A percentile compares a stretch with the other conserved stretches of the same genome.
These are phyloP conservation scores for Fraxinus platypoda DNA, from an alignment of 305 asterid genomes.

Conservation along the genomic window DNA sequence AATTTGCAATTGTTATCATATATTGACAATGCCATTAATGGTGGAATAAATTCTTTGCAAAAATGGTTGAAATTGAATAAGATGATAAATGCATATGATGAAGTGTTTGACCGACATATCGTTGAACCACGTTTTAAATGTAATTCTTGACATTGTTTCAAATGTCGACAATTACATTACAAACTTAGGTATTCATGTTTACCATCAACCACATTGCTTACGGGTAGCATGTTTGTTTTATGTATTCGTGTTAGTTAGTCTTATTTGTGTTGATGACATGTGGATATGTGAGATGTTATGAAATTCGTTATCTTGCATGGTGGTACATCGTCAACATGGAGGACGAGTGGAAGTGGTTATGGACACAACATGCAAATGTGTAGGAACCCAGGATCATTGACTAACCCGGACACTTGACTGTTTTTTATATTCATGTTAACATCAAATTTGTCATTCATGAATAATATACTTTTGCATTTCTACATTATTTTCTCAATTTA, in stretches of 20 bases:
- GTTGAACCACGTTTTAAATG: too few relatives aligned
- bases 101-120: background rate
- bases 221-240: background rate
- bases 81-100: background rate
- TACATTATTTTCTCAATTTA: too few relatives aligned
- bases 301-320: background rate
- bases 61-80: background rate
- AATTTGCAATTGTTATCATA: too few relatives aligned
- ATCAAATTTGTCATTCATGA: background rate
- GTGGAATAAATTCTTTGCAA: background rate
- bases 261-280: background rate
- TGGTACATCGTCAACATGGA: background rate
- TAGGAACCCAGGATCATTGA: background rate
- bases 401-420: background rate
- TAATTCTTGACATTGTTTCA: background rate
- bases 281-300: too few relatives aligned
- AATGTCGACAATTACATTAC: background rate
- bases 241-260: background rate
- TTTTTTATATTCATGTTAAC: background rate
- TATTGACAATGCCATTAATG: background rate
- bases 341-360: background rate
- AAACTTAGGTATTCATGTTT: background rate
- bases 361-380: background rate
- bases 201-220: background rate
- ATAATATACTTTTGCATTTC: too few relatives aligned